Evolutionary conservation across 2,329 filamentous ascomycete species (phyloP).

Genomic region (Colletotrichum lini): DNA sequence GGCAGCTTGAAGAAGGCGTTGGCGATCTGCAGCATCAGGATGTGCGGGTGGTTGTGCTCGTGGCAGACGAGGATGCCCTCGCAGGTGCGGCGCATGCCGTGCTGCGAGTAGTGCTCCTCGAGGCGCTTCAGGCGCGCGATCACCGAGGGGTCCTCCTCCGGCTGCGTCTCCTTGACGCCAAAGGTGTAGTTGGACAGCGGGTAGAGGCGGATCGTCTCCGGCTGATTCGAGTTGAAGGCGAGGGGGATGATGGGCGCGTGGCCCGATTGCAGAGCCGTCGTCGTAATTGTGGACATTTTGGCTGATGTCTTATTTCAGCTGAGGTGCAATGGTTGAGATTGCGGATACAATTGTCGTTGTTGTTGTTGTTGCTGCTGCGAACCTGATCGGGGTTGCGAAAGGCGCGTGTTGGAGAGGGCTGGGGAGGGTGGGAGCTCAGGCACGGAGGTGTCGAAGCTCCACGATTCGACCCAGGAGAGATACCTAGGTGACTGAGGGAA

Average conservation of each 20-base stretch:
- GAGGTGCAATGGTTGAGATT: background rate
- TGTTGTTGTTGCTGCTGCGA: slow-evolving; percentile 1
- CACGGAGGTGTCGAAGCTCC: slow-evolving; percentile 19
- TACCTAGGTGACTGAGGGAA: background rate
- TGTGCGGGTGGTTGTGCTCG: slow-evolving; percentile 98
- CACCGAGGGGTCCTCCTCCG: slow-evolving; percentile 97
- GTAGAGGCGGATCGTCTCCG: slow-evolving; percentile 89
- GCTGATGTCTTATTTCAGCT: slow-evolving; percentile 39
- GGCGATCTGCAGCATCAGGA: slow-evolving; percentile 98
- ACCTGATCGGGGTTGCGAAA: background rate
- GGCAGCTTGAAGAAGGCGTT: slow-evolving; percentile 99
- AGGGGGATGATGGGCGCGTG: slow-evolving; percentile 84
- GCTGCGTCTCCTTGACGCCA: slow-evolving; percentile 97
- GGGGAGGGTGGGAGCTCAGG: slow-evolving; percentile 10
- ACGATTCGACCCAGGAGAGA: slow-evolving; percentile 3
- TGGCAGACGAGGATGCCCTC: slow-evolving; percentile 98
- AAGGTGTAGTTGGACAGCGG: slow-evolving; percentile 99
- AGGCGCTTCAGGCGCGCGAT: slow-evolving; percentile 91
- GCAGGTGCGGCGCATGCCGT: slow-evolving; percentile 98
- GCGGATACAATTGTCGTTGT: background rate
- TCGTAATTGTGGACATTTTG: slow-evolving; percentile 87
- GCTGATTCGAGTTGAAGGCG: slow-evolving; percentile 90
- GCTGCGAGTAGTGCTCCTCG: slow-evolving; percentile 92
- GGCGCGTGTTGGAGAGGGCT: slow-evolving; percentile 23
- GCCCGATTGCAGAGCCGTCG: slow-evolving; percentile 81